These are phyloP conservation scores for Zea mays DNA, from an alignment of 176 grass and related monocot genomes.

Conservation along the genomic window Zm-B73-REFERENCE-NAM-5.0 NC_050100.1:205959001-205959500, in stretches of 20 bases:
- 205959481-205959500: conserved; percentile 38
- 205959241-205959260: background rate
- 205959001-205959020: background rate
- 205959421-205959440: background rate
- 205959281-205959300: conserved; percentile 42
- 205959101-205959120: conserved; percentile 34
- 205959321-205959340: background rate
- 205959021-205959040: conserved; percentile 17
- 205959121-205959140: conserved; percentile 49
- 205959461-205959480: conserved; percentile 19
- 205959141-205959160: conserved; percentile 57
- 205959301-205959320: background rate
- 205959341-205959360: conserved; percentile 31
- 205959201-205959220: background rate
- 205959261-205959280: conserved; percentile 20
- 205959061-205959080: conserved; percentile 46
- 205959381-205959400: conserved; percentile 24
- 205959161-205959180: conserved; percentile 27
- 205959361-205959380: conserved; percentile 34
- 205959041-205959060: conserved; percentile 36
- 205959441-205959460: background rate
- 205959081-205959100: conserved; percentile 17
- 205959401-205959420: conserved; percentile 9
- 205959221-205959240: conserved; percentile 12
- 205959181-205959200: conserved; percentile 21